Percentiles rank a stretch among this genome's conserved stretches.
Evolutionary conservation across 768 basidiomycete species (phyloP).

Genomic region (Russula sp.): DNA sequence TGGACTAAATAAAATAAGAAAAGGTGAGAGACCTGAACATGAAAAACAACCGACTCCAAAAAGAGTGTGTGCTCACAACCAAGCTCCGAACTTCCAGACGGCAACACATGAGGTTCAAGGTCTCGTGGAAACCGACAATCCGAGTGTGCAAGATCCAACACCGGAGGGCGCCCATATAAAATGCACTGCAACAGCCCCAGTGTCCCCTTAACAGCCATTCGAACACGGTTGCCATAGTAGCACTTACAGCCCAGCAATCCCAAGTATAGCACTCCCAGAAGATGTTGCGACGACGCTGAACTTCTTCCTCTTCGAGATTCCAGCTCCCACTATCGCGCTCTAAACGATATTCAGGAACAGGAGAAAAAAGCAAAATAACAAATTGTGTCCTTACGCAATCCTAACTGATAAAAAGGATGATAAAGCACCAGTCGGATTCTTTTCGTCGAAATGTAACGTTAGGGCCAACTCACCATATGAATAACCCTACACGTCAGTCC

Average conservation of each 20-base stretch:
- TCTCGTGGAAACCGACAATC: slow-evolving; percentile 55
- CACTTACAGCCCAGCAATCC: slow-evolving; percentile 43
- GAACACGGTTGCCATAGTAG: not conserved
- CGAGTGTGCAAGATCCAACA: slow-evolving; percentile 46
- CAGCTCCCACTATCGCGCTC: slow-evolving; percentile 52
- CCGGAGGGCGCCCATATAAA: slow-evolving; percentile 50
- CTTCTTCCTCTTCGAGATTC: slow-evolving; percentile 46
- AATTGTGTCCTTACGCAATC: slow-evolving; percentile 45
- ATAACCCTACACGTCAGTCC: slow-evolving; percentile 45
- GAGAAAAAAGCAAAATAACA: too few relatives aligned
- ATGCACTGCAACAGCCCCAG: slow-evolving; percentile 39
- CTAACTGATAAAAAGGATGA: slow-evolving; percentile 45
- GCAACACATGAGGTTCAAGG: slow-evolving; percentile 36
- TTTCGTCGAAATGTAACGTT: not conserved
- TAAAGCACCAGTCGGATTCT: slow-evolving; percentile 5
- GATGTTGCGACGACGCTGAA: slow-evolving; percentile 45
- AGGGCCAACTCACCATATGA: slow-evolving; percentile 42
- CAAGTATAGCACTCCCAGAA: slow-evolving; percentile 55
- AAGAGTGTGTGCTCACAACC: slow-evolving; percentile 41
- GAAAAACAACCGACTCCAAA: not conserved
- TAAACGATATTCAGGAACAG: slow-evolving; percentile 31
- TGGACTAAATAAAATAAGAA: slow-evolving; percentile 26
- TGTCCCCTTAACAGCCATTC: not conserved
- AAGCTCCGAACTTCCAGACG: slow-evolving; percentile 40
- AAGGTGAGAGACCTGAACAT: not conserved